Conservation (phyloP, 441 rosid genomes). For the Populus hybrid region DNA sequence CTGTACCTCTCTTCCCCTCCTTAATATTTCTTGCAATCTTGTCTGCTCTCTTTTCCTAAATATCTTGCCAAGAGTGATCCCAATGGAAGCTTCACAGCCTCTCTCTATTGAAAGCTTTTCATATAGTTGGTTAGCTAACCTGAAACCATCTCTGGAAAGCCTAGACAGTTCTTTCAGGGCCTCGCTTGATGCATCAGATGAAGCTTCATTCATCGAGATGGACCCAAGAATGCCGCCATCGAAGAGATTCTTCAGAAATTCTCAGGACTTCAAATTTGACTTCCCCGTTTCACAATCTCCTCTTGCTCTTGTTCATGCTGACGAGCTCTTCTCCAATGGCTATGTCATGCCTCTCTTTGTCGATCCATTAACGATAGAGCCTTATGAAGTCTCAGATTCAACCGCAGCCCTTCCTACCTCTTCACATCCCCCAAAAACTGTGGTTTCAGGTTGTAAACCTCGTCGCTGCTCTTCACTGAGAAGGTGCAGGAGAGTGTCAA, state of each 20-base stretch:
- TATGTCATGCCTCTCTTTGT: slow-evolving; percentile 55
- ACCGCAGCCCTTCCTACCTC: slow-evolving; percentile 26
- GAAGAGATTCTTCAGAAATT: slow-evolving; percentile 64
- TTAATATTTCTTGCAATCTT: not conserved
- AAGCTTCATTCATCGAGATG: slow-evolving; percentile 89
- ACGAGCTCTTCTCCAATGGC: slow-evolving; percentile 80
- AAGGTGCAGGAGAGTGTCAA: slow-evolving; percentile 53
- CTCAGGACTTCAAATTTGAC: slow-evolving; percentile 81
- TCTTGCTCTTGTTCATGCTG: slow-evolving; percentile 66
- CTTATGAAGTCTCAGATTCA: slow-evolving; percentile 34
- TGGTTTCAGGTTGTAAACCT: slow-evolving; percentile 26
- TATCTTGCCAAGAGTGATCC: slow-evolving; percentile 10
- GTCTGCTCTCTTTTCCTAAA: slow-evolving; percentile 13
- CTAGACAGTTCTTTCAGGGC: slow-evolving; percentile 46
- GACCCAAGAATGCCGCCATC: slow-evolving; percentile 93
- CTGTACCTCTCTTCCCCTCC: not conserved
- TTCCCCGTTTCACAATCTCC: slow-evolving; percentile 59
- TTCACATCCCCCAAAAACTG: slow-evolving; percentile 24
- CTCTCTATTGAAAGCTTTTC: slow-evolving; percentile 92
- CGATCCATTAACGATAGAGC: slow-evolving; percentile 34
- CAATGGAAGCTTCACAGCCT: slow-evolving; percentile 65
- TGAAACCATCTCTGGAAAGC: slow-evolving; percentile 56
- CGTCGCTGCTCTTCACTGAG: slow-evolving; percentile 41
- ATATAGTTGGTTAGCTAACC: slow-evolving; percentile 81
- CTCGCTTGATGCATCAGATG: slow-evolving; percentile 60